phyloP scores from a whole-genome alignment of 495 filamentous ascomycete genomes.

The Aspergillus nidulans region DNA sequence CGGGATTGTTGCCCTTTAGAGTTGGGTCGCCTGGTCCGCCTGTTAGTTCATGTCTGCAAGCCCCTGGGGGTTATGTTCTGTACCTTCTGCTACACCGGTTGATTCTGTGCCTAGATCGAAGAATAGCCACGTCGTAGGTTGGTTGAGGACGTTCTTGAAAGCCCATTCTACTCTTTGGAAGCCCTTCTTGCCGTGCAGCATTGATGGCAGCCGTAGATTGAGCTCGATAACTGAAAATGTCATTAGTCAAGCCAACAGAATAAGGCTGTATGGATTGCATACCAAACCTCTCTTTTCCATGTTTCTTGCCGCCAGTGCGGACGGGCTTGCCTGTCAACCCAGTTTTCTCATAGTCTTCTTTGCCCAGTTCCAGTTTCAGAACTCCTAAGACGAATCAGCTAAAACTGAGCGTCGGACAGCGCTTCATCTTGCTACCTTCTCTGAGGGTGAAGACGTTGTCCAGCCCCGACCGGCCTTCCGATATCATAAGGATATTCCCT shows the following conservation, averaged over 20 bases:
- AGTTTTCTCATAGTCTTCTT: conserved; percentile 77
- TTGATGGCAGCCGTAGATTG: conserved; percentile 72
- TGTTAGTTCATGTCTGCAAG: conserved; percentile 4
- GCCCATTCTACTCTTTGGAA: conserved; percentile 84
- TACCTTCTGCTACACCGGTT: conserved; percentile 27
- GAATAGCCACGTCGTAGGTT: conserved; percentile 77
- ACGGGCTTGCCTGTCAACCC: conserved; percentile 75
- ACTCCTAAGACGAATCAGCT: conserved; percentile 45
- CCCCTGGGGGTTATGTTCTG: background rate
- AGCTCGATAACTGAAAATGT: conserved; percentile 64
- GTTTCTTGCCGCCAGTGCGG: conserved; percentile 53
- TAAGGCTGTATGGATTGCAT: conserved; percentile 10
- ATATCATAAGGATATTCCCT: conserved; percentile 91
- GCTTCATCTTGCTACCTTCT: conserved; percentile 49
- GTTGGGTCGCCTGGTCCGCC: conserved; percentile 34
- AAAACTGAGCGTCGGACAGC: too few relatives aligned
- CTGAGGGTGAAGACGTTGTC: conserved; percentile 74
- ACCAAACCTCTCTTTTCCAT: conserved; percentile 58
- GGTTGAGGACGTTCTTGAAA: conserved; percentile 72
- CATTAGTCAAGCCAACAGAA: background rate
- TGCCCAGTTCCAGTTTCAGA: conserved; percentile 73
- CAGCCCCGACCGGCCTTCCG: conserved; percentile 72
- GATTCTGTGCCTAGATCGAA: conserved; percentile 49
- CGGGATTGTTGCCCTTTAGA: conserved; percentile 51
- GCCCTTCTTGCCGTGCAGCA: conserved; percentile 87